A percentile compares a stretch with the other conserved stretches of the same genome.
These are phyloP conservation scores for Rossbeevera mucosa DNA, from an alignment of 768 basidiomycete species.

Conservation along the genomic window DNA sequence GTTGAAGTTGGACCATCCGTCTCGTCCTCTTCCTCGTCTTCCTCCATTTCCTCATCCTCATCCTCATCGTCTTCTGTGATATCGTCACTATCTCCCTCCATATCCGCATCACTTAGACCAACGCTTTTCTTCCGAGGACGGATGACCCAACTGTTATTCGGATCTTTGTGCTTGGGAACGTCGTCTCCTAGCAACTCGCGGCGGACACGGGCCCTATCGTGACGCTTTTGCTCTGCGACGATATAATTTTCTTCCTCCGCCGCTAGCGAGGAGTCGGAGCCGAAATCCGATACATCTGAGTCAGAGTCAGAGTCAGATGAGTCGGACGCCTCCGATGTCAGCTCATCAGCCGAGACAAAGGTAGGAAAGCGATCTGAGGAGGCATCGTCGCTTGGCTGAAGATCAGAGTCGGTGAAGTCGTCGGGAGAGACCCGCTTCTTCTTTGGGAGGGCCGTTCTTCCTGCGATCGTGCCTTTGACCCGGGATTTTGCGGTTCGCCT, in stretches of 20 bases:
- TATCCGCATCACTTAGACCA: slow-evolving; percentile 56
- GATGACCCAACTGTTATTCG: slow-evolving; percentile 62
- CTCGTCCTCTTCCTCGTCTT: slow-evolving; percentile 44
- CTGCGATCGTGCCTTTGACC: slow-evolving; percentile 35
- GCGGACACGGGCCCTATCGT: slow-evolving; percentile 48
- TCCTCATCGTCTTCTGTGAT: slow-evolving; percentile 59
- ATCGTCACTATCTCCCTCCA: slow-evolving; percentile 58
- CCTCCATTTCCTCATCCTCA: slow-evolving; percentile 36
- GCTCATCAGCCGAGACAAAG: slow-evolving; percentile 60
- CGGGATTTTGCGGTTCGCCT: slow-evolving; percentile 36
- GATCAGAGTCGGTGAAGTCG: slow-evolving; percentile 24
- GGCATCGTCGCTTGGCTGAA: slow-evolving; percentile 33
- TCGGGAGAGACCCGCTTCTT: slow-evolving; percentile 12
- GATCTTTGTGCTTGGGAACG: slow-evolving; percentile 36
- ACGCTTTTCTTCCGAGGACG: slow-evolving; percentile 67
- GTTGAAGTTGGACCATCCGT: slow-evolving; percentile 39
- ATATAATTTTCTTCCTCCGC: slow-evolving; percentile 63
- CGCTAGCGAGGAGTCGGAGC: slow-evolving; percentile 53
- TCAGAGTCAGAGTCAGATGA: slow-evolving; percentile 41
- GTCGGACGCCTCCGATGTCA: slow-evolving; percentile 47
- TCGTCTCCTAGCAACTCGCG: slow-evolving; percentile 59
- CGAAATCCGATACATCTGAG: slow-evolving; percentile 35
- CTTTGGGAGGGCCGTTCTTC: slow-evolving; percentile 19
- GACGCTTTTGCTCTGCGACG: slow-evolving; percentile 42
- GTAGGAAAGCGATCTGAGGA: slow-evolving; percentile 52